A percentile compares a stretch with the other conserved stretches of the same genome.
Conservation (phyloP, 2,329 filamentous ascomycete species). For the Beauveria varroae region DNA sequence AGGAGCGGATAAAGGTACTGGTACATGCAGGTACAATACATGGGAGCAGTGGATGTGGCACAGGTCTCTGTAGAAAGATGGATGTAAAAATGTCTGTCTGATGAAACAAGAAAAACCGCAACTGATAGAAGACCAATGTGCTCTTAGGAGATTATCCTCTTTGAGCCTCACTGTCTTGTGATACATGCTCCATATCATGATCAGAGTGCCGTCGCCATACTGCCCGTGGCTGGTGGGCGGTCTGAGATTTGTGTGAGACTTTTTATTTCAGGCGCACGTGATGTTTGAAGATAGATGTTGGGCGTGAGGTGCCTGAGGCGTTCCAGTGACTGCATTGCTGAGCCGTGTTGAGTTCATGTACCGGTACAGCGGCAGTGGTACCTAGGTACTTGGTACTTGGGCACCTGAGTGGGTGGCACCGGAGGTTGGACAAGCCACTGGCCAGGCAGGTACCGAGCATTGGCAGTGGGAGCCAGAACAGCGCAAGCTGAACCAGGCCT, state of each 20-base stretch:
- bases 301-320: background rate
- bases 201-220: background rate
- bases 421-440: no score
- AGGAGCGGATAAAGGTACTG: background rate
- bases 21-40: conserved; percentile 6
- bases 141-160: no score
- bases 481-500: background rate
- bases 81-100: background rate
- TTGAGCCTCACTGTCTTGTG: no score
- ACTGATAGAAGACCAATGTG: background rate
- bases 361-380: background rate
- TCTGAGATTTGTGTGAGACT: background rate
- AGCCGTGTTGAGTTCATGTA: background rate
- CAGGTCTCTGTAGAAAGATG: background rate
- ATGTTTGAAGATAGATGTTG: background rate
- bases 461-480: background rate
- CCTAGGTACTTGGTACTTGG: background rate
- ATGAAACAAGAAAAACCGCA: background rate
- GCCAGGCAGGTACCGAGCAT: background rate
- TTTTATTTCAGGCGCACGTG: background rate
- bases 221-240: background rate
- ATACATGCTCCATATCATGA: background rate
- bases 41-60: background rate
- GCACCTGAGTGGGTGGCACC: background rate
- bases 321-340: background rate